Base-by-base conservation (phyloP, 2,329 filamentous ascomycete species). In the Epichloe sibirici region DNA sequence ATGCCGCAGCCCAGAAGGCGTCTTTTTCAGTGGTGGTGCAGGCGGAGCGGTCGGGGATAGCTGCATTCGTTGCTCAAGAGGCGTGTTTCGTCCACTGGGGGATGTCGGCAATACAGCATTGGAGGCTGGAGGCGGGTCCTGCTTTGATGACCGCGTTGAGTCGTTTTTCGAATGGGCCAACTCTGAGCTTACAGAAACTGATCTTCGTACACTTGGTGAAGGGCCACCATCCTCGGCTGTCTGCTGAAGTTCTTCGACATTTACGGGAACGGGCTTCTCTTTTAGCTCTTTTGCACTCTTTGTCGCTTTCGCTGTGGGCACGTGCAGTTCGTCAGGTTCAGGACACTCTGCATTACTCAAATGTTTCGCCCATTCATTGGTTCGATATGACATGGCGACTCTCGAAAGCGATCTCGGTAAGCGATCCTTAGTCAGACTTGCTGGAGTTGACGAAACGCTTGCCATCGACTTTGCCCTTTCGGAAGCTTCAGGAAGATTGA, bases 361-460 rank as follows among this genome's bases (percentile, higher is more conserved):
- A 65, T 95, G 89, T 66, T 95, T 96, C 0, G 90, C 89, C 91
- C 91, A 97, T 69, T 97, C 91, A 58, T 95, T 95, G 2, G 90
- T 96, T 53, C 91, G 81, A 63, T 93, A 95, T 0, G 86, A 87
- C 65, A 88, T 73, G 2, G 90, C 85, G 8, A 95, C 79, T 55
- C 81, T 84, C 1, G 90, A 93, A 37, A 90, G 68, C 12, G 81
- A 80, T n/a, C 75, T 71, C 0, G 88, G 87, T 9, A 95, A 75
- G 11, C 75, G 75, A 3, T 82, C 80, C 56, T 75, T 77, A 5
- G 77, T 82, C 54, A 86, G 65, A 46, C 69, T 78, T 15, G 66
- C 67, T 7, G 70, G 66, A 13, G 70, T 68, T 2, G 77, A 76
- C 2, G 67, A 67, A 1, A 59, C 63, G 1, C 73, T 77, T 17